These are phyloP conservation scores for Rhizopogon sp. DNA, from an alignment of 768 basidiomycete genomes.

Conservation along the genomic window DNA sequence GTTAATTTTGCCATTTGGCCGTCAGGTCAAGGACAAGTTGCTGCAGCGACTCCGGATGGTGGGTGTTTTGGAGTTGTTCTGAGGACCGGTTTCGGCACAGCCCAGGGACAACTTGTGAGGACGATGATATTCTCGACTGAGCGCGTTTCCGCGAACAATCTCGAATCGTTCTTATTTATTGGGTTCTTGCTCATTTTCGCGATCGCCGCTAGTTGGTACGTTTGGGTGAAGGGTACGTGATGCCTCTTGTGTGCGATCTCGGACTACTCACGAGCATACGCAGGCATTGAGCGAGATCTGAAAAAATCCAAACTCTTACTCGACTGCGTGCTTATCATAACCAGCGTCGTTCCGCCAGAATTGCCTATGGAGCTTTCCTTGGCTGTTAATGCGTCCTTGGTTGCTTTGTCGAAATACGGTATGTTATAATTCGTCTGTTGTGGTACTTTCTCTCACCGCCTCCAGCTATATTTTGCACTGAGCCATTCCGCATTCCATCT, in stretches of 20 bases:
- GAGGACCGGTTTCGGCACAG: conserved; percentile 95
- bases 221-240: conserved; percentile 85
- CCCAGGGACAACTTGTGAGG: conserved; percentile 93
- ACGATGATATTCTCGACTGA: conserved; percentile 99
- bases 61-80: conserved; percentile 92
- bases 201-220: conserved; percentile 96
- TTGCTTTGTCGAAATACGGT: conserved; percentile 92
- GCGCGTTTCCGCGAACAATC: conserved; percentile 92
- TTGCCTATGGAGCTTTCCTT: conserved; percentile 96
- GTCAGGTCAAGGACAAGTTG: conserved; percentile 26
- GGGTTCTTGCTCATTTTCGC: conserved; percentile 97
- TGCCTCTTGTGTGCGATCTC: background rate
- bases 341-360: conserved; percentile 96
- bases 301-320: conserved; percentile 94
- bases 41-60: conserved; percentile 75
- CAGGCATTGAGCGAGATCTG: conserved; percentile 86
- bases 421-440: conserved; percentile 20
- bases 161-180: conserved; percentile 95
- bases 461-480: conserved; percentile 96
- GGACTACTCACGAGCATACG: background rate
- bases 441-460: background rate
- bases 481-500: conserved; percentile 95
- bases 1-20: background rate
- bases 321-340: conserved; percentile 95
- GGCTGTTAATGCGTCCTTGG: conserved; percentile 92